Evolutionary conservation across 768 basidiomycete species (phyloP).

Genomic region (Auriscalpium vulgare): DNA sequence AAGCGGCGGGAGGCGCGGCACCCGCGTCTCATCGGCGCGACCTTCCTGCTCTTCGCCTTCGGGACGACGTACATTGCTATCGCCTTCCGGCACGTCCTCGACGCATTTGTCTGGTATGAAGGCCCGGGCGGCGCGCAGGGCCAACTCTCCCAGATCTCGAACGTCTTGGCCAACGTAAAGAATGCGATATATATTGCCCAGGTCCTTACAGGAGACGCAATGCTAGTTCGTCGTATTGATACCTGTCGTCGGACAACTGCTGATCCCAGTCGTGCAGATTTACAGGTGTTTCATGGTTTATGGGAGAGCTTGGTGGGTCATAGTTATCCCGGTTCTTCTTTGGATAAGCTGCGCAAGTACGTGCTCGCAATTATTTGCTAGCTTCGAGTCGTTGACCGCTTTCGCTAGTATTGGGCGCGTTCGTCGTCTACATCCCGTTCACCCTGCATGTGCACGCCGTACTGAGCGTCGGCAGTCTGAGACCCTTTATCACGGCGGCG

Average conservation of each 20-base stretch:
- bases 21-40: conserved; percentile 25
- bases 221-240: conserved; percentile 25
- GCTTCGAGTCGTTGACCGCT: neutral
- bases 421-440: conserved; percentile 8
- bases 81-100: conserved; percentile 32
- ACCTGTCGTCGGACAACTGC: neutral
- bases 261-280: conserved; percentile 1
- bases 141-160: conserved; percentile 28
- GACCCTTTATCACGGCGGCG: neutral
- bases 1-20: neutral
- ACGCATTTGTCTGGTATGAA: conserved; percentile 31
- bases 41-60: conserved; percentile 32
- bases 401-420: conserved; percentile 3
- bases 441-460: neutral
- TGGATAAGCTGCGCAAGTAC: conserved; percentile 15
- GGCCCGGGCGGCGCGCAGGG: conserved; percentile 22
- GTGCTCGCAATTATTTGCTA: conserved; percentile 3
- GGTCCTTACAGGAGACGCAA: conserved; percentile 35
- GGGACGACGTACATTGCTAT: conserved; percentile 33
- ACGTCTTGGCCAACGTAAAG: conserved; percentile 36
- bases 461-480: neutral
- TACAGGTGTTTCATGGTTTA: conserved; percentile 22
- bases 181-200: conserved; percentile 33
- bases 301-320: conserved; percentile 12
- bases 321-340: conserved; percentile 13